Evolutionary conservation across 2,329 filamentous ascomycete genomes (phyloP), one percentile per base, ranked within the genome.

Genomic region (Ampelomyces quisqualis): DNA sequence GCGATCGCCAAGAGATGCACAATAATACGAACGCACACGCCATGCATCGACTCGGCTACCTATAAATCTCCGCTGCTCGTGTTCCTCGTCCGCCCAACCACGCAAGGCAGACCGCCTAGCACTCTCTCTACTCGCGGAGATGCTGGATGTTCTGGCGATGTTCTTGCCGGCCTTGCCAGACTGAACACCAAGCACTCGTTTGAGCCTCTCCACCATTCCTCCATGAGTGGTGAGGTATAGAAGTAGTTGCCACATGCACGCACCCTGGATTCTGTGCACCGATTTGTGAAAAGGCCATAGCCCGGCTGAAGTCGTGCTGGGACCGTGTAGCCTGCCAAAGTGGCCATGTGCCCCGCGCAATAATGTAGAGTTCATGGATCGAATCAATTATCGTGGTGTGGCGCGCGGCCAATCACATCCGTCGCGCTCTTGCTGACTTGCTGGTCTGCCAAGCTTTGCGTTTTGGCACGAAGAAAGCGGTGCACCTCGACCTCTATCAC

Each of bases 81-180:
- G 7, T 10, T 21, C 22, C 20, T 30, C 26, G 48, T 45, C 34
- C 57, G 42, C 45, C 51, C 51, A 49, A 57, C 42, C 47, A 50
- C 46, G 60, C 62, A 66, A 62, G 56, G 51, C 29, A 57, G 55
- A 59, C 62, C 52, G 59, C 56, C 57, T 58, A 63, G 62, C 56
- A 44, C 55, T 47, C 55, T 58, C 50, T 43, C 38, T 23, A 34
- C 40, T 41, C 23, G 55, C 52, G 50, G 58, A 57, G 51, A 40
- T 49, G 57, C 55, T 64, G 62, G 58, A 53, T 55, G 56, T 62
- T 64, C 63, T 64, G 60, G 49, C 54, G 49, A 51, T 41, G 28
- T 34, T 30, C 29, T 51, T 60, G 42, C 55, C 52, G 61, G 40
- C 48, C 56, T 66, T 68, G 64, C 60, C 45, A 68, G 63, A 68